A percentile compares a stretch with the other conserved stretches of the same genome.
Evolutionary conservation across 805 yeast genomes (phyloP).

Genomic region (Saccharomycopsis sp.): DNA sequence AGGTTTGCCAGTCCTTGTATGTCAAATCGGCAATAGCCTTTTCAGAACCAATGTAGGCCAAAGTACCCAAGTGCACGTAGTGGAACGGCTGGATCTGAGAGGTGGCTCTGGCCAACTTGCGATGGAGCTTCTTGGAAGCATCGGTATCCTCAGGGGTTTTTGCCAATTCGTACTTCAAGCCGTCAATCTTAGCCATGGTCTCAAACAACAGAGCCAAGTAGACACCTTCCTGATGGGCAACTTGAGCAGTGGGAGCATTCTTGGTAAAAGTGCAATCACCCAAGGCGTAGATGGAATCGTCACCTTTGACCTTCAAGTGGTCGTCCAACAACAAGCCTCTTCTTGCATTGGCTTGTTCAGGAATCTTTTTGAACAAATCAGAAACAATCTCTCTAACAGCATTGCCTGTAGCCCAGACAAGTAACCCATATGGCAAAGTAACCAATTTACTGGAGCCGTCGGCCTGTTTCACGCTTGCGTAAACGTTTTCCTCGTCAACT

Average conservation of each 20-base stretch:
- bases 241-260: conserved; percentile 95
- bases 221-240: conserved; percentile 88
- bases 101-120: conserved; percentile 29
- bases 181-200: conserved; percentile 53
- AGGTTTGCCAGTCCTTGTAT: conserved; percentile 69
- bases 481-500: conserved; percentile 63
- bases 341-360: conserved; percentile 75
- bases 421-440: conserved; percentile 79
- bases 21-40: conserved; percentile 88
- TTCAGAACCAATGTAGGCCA: conserved; percentile 90
- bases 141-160: conserved; percentile 31
- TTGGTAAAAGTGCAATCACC: conserved; percentile 91
- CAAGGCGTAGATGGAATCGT: conserved; percentile 70
- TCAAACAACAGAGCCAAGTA: conserved; percentile 68
- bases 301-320: conserved; percentile 72
- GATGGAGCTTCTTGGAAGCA: conserved; percentile 36
- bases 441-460: conserved; percentile 45
- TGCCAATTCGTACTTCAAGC: conserved; percentile 37
- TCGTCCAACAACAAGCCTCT: conserved; percentile 87
- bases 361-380: conserved; percentile 56
- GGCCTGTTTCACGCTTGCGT: conserved; percentile 57
- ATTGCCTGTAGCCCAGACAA: conserved; percentile 98
- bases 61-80: conserved; percentile 84
- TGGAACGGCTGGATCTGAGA: conserved; percentile 48
- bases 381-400: conserved; percentile 72